Conservation (phyloP, 2,329 filamentous ascomycete species). For the Westerdykella ornata region DNA sequence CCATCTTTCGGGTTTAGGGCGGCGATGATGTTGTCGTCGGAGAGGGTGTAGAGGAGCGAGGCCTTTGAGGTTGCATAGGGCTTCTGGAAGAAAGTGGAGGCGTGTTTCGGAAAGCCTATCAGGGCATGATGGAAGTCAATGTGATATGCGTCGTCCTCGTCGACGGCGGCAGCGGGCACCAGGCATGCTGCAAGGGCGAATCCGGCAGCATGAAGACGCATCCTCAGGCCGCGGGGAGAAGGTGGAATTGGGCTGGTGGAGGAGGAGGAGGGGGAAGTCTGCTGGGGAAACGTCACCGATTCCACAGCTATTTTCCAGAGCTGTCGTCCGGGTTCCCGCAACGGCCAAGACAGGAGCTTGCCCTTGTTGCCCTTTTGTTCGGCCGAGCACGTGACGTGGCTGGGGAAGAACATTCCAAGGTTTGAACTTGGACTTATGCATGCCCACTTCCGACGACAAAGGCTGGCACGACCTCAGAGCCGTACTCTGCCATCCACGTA, state of each 20-base stretch:
- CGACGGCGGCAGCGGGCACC: slow-evolving; percentile 60
- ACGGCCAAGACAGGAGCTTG: not conserved
- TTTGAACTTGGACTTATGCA: no score
- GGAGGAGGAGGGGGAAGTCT: not conserved
- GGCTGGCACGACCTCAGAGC: no score
- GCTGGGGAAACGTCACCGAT: not conserved
- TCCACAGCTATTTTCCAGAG: not conserved
- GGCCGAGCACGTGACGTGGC: not conserved
- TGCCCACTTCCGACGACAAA: no score
- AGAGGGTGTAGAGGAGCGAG: slow-evolving; percentile 84
- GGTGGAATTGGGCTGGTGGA: not conserved
- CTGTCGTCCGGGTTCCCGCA: no score
- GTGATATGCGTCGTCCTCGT: slow-evolving; percentile 82
- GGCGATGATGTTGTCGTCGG: slow-evolving; percentile 73
- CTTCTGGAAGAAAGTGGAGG: slow-evolving; percentile 91
- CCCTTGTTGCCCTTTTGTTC: no score
- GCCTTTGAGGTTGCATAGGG: slow-evolving; percentile 76
- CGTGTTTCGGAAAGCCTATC: slow-evolving; percentile 71
- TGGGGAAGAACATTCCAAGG: no score
- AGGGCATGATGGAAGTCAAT: slow-evolving; percentile 91
- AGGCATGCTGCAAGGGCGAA: slow-evolving; percentile 38
- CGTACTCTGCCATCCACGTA: no score
- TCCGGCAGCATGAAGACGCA: slow-evolving; percentile 33
- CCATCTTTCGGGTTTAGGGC: slow-evolving; percentile 87
- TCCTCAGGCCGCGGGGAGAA: slow-evolving; percentile 17